phyloP scores from a whole-genome alignment of 2,329 filamentous ascomycete genomes.

The Sclerotinia nivalis region DNA sequence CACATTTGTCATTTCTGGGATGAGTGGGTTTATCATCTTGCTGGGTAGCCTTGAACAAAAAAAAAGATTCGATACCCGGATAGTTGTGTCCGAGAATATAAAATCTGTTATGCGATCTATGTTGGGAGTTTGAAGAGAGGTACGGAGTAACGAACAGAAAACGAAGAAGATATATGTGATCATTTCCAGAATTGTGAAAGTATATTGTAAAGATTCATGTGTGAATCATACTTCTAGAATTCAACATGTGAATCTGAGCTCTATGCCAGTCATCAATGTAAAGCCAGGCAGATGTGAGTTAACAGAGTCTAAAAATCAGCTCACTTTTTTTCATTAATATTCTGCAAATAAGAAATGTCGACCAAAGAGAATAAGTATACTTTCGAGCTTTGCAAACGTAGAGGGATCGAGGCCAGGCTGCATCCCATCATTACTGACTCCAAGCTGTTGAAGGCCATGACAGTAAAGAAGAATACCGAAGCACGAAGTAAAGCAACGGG shows the following conservation, averaged over 20 bases:
- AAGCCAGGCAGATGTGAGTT: not conserved
- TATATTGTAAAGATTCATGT: not conserved
- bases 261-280: not conserved
- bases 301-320: not conserved
- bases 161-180: not conserved
- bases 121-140: not conserved
- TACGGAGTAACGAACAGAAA: not conserved
- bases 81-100: not conserved
- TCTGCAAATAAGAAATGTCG: constrained; percentile 9
- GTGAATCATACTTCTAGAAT: constrained; percentile 5
- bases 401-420: not conserved
- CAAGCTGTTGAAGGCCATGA: not conserved
- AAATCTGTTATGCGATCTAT: not conserved
- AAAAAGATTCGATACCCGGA: not conserved
- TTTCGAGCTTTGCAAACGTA: constrained; percentile 23
- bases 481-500: not conserved
- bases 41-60: not conserved
- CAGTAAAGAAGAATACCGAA: not conserved
- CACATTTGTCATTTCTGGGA: constrained; percentile 10
- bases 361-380: not conserved
- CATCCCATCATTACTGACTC: constrained; percentile 19
- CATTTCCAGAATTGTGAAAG: not conserved
- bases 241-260: constrained; percentile 1
- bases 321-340: not conserved
- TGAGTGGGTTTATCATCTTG: constrained; percentile 16